phyloP scores from a whole-genome alignment of 2,329 filamentous ascomycete genomes.

The Alternaria brassicae region DNA sequence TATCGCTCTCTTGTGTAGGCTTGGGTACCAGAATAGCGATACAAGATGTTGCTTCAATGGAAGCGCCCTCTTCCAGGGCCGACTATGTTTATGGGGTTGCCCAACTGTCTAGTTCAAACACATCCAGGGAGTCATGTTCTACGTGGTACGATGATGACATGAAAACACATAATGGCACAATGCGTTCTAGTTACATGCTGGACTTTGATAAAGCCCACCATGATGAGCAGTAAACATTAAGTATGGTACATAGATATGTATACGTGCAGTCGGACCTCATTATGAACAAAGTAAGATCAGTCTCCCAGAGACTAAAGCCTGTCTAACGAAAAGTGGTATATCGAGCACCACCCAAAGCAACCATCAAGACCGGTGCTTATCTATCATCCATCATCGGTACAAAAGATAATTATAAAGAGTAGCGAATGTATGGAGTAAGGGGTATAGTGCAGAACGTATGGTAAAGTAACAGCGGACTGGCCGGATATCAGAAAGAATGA shows the following conservation, averaged over 20 bases:
- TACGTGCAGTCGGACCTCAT: conserved; percentile 33
- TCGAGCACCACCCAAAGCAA: conserved; percentile 7
- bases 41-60: background rate
- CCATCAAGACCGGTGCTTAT: background rate
- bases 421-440: conserved; percentile 15
- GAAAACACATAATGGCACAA: background rate
- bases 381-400: conserved; percentile 10
- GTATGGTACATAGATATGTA: conserved; percentile 22
- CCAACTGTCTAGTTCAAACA: background rate
- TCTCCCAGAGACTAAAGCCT: conserved; percentile 18
- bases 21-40: background rate
- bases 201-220: conserved; percentile 4
- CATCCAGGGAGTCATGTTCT: background rate
- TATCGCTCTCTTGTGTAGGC: background rate
- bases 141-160: background rate
- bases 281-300: conserved; percentile 9
- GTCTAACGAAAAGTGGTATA: conserved; percentile 21
- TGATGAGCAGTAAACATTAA: conserved; percentile 23
- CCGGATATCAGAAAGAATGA: conserved; percentile 33
- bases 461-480: conserved; percentile 27
- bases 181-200: background rate
- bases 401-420: conserved; percentile 17
- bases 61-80: background rate
- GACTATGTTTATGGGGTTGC: background rate
- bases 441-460: conserved; percentile 13